Base-by-base conservation (phyloP, 148 eudicot genomes). In the Diospyros kaki region DNA sequence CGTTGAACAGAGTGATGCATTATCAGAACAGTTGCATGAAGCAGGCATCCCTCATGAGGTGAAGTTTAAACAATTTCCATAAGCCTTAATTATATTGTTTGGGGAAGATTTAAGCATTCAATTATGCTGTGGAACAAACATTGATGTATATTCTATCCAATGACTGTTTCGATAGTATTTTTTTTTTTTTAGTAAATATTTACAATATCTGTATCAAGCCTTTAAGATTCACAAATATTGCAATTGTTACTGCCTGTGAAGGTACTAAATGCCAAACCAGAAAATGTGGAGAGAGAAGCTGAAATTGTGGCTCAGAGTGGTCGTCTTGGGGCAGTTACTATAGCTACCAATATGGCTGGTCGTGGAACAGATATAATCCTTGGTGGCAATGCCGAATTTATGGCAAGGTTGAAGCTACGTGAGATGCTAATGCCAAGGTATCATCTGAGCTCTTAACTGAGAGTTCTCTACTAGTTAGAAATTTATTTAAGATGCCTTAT, bases 231-330 rank as follows among this genome's bases (percentile, higher is more conserved):
- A 68, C 8, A 41, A 58, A 60, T 2, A 45, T 76, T 65, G 2
- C 68, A 63, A 39, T 73, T 76, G 39, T 60, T 17, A 44, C 41
- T 17, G 71, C 75, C 61, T 71, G 2, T 72, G 58, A 75, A 95
- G 99, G 92, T 96, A 80, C 86, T 96, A 50, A 96, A 96, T 82
- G 99, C 99, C 58, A 96, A 96, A 86, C 99, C 99, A 74, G 99
- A 96, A 74, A 96, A 96, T 84, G 98, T 96, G 81, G 99, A 96
- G 89, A 89, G 99, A 83, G 99, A 96, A 87, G 98, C 99, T 77
- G 99, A 96, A 86, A 96, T 96, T 88, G 98, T 96, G 72, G 98
- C 97, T 66, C 99, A 96, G 80, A 96, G 99, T 81, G 99, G 99
- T 74, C 99, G 98, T 68, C 88, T 91, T 68, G 99, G 98, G 56